Conservation (phyloP, 805 yeast species). For the Schwanniomyces vanrijiae region DNA sequence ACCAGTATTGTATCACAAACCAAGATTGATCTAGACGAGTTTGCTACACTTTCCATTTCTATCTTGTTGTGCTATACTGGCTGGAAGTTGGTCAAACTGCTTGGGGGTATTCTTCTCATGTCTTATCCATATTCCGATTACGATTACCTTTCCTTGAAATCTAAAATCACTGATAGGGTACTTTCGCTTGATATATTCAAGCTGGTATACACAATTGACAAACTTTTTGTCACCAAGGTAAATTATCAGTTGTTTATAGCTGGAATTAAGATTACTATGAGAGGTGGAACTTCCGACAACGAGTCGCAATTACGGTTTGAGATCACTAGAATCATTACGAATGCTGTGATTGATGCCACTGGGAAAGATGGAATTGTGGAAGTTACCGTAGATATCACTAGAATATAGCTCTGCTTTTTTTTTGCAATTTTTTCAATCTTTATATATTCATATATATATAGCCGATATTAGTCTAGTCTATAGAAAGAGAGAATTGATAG, state of each 20-base stretch:
- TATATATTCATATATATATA: neutral
- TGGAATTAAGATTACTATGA: conserved; percentile 54
- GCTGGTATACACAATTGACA: conserved; percentile 46
- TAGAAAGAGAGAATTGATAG: neutral
- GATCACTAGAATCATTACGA: conserved; percentile 41
- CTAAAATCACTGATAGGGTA: conserved; percentile 46
- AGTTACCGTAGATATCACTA: conserved; percentile 34
- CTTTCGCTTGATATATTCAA: conserved; percentile 51
- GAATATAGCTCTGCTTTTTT: conserved; percentile 14
- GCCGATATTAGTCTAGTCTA: neutral
- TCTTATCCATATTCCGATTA: conserved; percentile 50
- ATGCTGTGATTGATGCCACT: conserved; percentile 23
- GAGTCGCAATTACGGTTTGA: conserved; percentile 58
- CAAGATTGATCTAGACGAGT: conserved; percentile 42
- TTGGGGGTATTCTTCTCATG: conserved; percentile 54
- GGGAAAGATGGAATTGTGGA: conserved; percentile 27
- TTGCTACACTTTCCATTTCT: conserved; percentile 47
- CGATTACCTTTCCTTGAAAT: conserved; percentile 35
- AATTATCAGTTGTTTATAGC: conserved; percentile 61
- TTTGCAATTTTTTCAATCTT: no score
- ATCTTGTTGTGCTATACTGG: conserved; percentile 47
- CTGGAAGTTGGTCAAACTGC: conserved; percentile 49
- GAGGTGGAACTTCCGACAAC: conserved; percentile 72
- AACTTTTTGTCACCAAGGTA: conserved; percentile 58
- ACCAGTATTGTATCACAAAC: conserved; percentile 23